A percentile compares a stretch with the other conserved stretches of the same genome.
Evolutionary conservation across 768 basidiomycete genomes (phyloP).

Genomic region (Termitomyces sp.): DNA sequence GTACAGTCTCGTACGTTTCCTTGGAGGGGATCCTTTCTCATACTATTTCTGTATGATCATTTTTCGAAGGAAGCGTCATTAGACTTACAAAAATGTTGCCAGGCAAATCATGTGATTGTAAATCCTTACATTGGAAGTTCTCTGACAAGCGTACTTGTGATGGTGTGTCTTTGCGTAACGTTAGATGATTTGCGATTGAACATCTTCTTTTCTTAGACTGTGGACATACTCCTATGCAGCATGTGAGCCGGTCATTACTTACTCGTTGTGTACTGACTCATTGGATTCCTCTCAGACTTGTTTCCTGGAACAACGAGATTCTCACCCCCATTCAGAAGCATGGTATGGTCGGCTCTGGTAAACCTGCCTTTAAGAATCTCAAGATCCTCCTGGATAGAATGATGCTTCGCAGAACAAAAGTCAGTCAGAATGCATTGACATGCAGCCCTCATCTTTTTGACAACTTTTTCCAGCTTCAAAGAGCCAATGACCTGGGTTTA

Average conservation of each 20-base stretch:
- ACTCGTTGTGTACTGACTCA: slow-evolving; percentile 3
- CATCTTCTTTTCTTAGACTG: slow-evolving; percentile 48
- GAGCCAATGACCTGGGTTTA: slow-evolving; percentile 92
- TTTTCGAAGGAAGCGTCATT: not conserved
- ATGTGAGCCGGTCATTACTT: slow-evolving; percentile 38
- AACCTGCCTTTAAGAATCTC: slow-evolving; percentile 86
- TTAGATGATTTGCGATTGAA: not conserved
- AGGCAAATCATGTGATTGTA: slow-evolving; percentile 93
- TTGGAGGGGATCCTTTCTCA: slow-evolving; percentile 91
- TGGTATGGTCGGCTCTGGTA: slow-evolving; percentile 79
- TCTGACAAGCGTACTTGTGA: slow-evolving; percentile 80
- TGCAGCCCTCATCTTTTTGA: not conserved
- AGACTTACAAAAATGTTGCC: not conserved
- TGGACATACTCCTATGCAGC: slow-evolving; percentile 82
- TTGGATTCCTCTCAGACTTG: slow-evolving; percentile 57
- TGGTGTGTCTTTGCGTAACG: slow-evolving; percentile 38
- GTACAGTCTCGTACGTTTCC: slow-evolving; percentile 89
- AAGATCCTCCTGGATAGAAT: slow-evolving; percentile 85
- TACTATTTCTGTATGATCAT: slow-evolving; percentile 78
- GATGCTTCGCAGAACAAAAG: slow-evolving; percentile 94
- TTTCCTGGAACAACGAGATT: slow-evolving; percentile 97
- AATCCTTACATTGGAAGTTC: slow-evolving; percentile 94
- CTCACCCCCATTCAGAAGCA: slow-evolving; percentile 93
- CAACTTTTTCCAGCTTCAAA: slow-evolving; percentile 60
- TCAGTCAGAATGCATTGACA: slow-evolving; percentile 18